Percentiles rank a stretch among this genome's conserved stretches.
These are phyloP conservation scores for Circinella umbellata DNA, from an alignment of 371 early-diverging fungal genomes.

Conservation along the genomic window DNA sequence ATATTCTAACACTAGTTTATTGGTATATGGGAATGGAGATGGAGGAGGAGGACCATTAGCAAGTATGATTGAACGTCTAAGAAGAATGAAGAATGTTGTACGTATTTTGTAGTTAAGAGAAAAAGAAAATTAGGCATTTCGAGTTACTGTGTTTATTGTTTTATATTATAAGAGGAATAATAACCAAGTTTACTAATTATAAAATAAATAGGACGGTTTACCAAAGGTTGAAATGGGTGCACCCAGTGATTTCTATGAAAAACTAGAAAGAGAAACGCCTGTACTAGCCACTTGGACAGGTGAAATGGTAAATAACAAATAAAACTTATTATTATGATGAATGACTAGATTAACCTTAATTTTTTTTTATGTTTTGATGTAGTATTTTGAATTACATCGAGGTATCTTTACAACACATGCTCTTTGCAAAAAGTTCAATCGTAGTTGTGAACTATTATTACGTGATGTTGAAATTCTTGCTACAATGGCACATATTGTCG, in stretches of 20 bases:
- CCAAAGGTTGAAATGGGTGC: conserved; percentile 79
- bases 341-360: neutral
- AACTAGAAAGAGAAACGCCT: conserved; percentile 67
- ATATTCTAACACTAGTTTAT: conserved; percentile 71
- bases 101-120: neutral
- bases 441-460: conserved; percentile 83
- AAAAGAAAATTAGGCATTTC: neutral
- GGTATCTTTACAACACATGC: conserved; percentile 97
- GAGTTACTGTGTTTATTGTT: too few species aligned
- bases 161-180: too few species aligned
- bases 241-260: conserved; percentile 82
- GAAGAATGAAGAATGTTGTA: conserved; percentile 75
- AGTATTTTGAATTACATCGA: conserved; percentile 62
- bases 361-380: too few species aligned
- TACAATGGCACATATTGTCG: conserved; percentile 42
- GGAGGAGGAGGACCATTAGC: conserved; percentile 95
- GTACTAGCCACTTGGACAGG: conserved; percentile 89
- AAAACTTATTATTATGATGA: neutral
- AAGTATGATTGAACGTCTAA: conserved; percentile 86
- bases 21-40: conserved; percentile 95
- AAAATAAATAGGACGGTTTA: conserved; percentile 64
- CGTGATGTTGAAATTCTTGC: conserved; percentile 84
- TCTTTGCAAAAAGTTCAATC: conserved; percentile 81
- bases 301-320: conserved; percentile 74
- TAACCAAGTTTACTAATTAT: too few species aligned